Base-by-base conservation (phyloP, 164 flowering plant genomes). In the Liriodendron chinense region DNA sequence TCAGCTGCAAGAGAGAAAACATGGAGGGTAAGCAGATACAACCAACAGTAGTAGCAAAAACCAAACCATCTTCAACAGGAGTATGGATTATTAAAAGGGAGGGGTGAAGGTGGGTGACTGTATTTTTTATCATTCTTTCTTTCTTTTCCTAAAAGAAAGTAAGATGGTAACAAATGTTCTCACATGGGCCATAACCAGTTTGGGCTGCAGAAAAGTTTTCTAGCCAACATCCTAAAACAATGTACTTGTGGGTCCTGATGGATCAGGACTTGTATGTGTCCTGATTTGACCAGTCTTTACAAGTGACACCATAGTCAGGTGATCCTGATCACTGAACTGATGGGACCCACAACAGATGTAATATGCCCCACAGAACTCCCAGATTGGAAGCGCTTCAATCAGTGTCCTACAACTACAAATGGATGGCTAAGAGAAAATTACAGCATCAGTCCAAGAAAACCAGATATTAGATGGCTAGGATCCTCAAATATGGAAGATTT, bases 1-100 rank as follows among this genome's bases (percentile, higher is more conserved):
- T 70, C 6, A 94, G 82, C 99, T 96, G 93, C 81, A 28, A 72
- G 49, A 50, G 69, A 21, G 18, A 26, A 69, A 26, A 78, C 10
- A 9, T 20, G 16, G 22, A 49, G 47, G 47, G 34, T 12, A 59
- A 18, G 20, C 23, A 13, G 71, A 47, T 21, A 69, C 24, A 14
- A 21, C n/a, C 64, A 18, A 21, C 25, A 28, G 47, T 4, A 67
- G 26, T 28, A 67, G 47, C 18, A 22, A 63, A 63, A 22, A 63
- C 24, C 24, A 63, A 63, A 62, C 23, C 3, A 1, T 2, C 7
- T 63, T 21, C 24, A 63, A 63, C 24, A 63, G 23, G 20, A 63
- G 20, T 13, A 21, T 4, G 10, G 3, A 63, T 53, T 12, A 53
- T 10, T 53, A 16, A 16, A 53, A 13, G 7, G 59, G 59, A 53